Evolutionary conservation across 768 basidiomycete genomes (phyloP).

Genomic region (Nidularia sp.): DNA sequence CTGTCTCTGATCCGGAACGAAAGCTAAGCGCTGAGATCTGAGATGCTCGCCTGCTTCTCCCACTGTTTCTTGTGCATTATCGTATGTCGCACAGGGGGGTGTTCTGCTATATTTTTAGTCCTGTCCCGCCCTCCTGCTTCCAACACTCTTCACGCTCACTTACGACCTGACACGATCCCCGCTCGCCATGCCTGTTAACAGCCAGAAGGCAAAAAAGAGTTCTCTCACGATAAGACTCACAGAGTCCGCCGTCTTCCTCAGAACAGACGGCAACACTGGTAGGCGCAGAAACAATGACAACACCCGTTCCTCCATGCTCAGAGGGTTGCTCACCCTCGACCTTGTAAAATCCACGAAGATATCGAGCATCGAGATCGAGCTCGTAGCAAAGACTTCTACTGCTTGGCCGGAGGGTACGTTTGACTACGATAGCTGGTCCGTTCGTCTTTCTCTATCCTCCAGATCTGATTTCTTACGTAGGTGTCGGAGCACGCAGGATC

Average conservation of each 20-base stretch:
- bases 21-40: too few species aligned
- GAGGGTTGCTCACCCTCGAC: conserved; percentile 57
- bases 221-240: conserved; percentile 57
- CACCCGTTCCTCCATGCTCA: conserved; percentile 47
- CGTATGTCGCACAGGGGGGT: too few species aligned
- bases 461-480: conserved; percentile 15
- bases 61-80: too few species aligned
- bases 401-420: conserved; percentile 84
- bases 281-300: conserved; percentile 22
- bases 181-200: conserved; percentile 1
- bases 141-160: neutral
- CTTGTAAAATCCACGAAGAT: conserved; percentile 78
- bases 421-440: neutral
- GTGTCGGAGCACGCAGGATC: conserved; percentile 67
- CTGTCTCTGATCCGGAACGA: too few species aligned
- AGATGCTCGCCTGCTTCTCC: too few species aligned
- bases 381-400: conserved; percentile 67
- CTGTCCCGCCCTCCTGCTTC: too few species aligned
- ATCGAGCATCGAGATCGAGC: conserved; percentile 76
- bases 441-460: neutral
- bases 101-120: too few species aligned
- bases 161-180: neutral
- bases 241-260: conserved; percentile 72
- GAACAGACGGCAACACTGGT: conserved; percentile 34
- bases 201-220: conserved; percentile 26